Conservation (phyloP, 2,329 filamentous ascomycete genomes). For the Emergomyces orientalis region DNA sequence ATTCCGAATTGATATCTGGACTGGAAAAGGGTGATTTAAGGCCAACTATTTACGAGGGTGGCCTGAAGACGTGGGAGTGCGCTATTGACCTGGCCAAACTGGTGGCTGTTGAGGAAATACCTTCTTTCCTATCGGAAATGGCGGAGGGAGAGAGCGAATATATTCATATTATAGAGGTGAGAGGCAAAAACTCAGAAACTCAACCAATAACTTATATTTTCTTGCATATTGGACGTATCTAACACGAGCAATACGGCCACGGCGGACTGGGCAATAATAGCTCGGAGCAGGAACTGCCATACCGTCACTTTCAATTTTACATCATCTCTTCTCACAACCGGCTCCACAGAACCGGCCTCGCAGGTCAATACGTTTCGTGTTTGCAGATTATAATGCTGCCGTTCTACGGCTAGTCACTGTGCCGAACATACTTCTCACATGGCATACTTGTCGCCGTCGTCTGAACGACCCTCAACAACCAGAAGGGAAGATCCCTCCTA, state of each 20-base stretch:
- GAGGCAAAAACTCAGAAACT: not conserved
- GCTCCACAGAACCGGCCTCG: slow-evolving; percentile 12
- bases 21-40: slow-evolving; percentile 49
- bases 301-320: slow-evolving; percentile 48
- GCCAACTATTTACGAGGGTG: slow-evolving; percentile 55
- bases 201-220: not conserved
- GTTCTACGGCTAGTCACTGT: slow-evolving; percentile 53
- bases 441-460: slow-evolving; percentile 27
- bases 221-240: not conserved
- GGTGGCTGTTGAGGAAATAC: slow-evolving; percentile 17
- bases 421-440: slow-evolving; percentile 52
- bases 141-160: slow-evolving; percentile 18
- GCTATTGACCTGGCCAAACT: slow-evolving; percentile 48
- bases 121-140: slow-evolving; percentile 16
- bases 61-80: slow-evolving; percentile 62
- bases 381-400: slow-evolving; percentile 53
- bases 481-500: not conserved
- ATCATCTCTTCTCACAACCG: slow-evolving; percentile 37
- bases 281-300: slow-evolving; percentile 57
- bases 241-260: not conserved
- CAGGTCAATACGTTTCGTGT: slow-evolving; percentile 40
- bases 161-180: slow-evolving; percentile 25
- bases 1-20: slow-evolving; percentile 38
- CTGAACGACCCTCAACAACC: not conserved
- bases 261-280: slow-evolving; percentile 23